Percentiles rank a stretch among this genome's conserved stretches.
Evolutionary conservation across 2,329 filamentous ascomycete species (phyloP).

Genomic region (Aureobasidium sp.): DNA sequence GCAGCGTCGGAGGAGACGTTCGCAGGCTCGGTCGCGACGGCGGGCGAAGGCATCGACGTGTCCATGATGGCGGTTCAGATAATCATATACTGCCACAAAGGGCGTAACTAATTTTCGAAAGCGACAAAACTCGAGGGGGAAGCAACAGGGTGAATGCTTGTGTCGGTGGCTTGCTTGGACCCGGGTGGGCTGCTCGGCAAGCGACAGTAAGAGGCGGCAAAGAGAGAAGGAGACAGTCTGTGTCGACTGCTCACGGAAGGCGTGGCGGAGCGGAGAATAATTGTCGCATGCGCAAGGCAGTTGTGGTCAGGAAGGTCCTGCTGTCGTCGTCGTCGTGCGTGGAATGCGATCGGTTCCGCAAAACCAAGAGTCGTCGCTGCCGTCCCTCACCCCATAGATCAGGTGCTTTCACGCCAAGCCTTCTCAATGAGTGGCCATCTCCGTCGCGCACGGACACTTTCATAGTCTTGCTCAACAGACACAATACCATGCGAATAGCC

Average conservation of each 20-base stretch:
- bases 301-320: not conserved
- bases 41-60: not conserved
- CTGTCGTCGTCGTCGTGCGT: not conserved
- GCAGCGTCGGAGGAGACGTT: conserved; percentile 4
- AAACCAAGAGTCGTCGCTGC: not conserved
- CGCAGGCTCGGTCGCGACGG: not conserved
- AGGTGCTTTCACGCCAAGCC: not conserved
- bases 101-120: not conserved
- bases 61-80: not conserved
- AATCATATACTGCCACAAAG: not conserved
- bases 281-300: conserved; percentile 3
- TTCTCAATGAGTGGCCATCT: too few species aligned
- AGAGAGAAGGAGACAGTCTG: not conserved
- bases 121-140: not conserved
- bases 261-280: not conserved
- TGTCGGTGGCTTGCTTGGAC: not conserved
- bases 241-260: conserved; percentile 7
- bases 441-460: not conserved
- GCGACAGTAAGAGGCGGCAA: not conserved
- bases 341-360: conserved; percentile 3
- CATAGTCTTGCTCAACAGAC: too few species aligned
- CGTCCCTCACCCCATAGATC: not conserved
- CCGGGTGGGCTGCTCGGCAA: conserved; percentile 1
- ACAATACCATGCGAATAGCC: not conserved
- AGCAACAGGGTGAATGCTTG: not conserved